Percentiles rank a stretch among this genome's conserved stretches.
phyloP scores from a whole-genome alignment of 2,329 filamentous ascomycete species.

The Fusarium brevicatenulatum region DNA sequence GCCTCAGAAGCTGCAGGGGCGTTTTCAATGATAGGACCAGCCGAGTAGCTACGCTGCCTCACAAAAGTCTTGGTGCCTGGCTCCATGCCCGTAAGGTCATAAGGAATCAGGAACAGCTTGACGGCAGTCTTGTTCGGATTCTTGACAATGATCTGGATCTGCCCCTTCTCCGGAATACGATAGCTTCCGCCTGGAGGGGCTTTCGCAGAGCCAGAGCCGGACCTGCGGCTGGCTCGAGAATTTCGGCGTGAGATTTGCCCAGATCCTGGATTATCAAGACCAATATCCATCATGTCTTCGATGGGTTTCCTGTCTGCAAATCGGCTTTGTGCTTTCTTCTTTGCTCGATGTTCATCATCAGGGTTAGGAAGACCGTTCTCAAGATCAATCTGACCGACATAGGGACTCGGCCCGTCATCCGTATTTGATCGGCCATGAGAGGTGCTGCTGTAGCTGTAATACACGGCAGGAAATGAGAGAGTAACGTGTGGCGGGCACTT shows the following conservation, averaged over 20 bases:
- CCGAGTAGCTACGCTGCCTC: constrained; percentile 91
- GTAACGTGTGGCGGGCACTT: constrained; percentile 91
- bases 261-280: constrained; percentile 28
- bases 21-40: constrained; percentile 83
- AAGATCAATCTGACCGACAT: constrained; percentile 91
- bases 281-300: constrained; percentile 42
- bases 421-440: constrained; percentile 69
- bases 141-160: constrained; percentile 96
- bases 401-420: constrained; percentile 92
- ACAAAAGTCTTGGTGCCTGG: constrained; percentile 96
- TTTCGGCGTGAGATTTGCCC: constrained; percentile 45
- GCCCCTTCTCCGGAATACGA: constrained; percentile 91
- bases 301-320: constrained; percentile 50
- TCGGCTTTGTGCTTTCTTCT: constrained; percentile 60
- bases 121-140: constrained; percentile 99
- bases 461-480: constrained; percentile 91
- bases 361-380: constrained; percentile 77
- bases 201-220: constrained; percentile 58
- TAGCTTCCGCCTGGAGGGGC: constrained; percentile 89
- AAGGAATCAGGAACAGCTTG: constrained; percentile 93
- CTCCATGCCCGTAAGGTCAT: constrained; percentile 92
- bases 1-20: constrained; percentile 48
- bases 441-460: constrained; percentile 87
- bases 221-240: constrained; percentile 62
- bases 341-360: constrained; percentile 59